Percentiles rank a stretch among this genome's conserved stretches.
Conservation (phyloP, 257 asterid species). For the Lantana camara region DNA sequence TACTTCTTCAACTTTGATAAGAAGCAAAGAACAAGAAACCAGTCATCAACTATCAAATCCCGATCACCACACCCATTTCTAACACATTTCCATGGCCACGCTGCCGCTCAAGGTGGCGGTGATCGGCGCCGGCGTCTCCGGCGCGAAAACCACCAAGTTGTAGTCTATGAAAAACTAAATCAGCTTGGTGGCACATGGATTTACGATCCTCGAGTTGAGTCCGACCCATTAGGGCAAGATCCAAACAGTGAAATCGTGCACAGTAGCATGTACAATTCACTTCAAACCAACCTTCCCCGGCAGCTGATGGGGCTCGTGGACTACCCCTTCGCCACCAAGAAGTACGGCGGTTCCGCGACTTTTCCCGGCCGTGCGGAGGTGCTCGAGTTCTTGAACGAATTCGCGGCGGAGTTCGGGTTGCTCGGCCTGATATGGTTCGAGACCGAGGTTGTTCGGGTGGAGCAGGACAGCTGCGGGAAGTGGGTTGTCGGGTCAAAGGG, state of each 20-base stretch:
- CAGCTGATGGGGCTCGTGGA: constrained; percentile 59
- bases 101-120: constrained; percentile 54
- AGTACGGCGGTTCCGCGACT: constrained; percentile 26
- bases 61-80: background rate
- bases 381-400: constrained; percentile 51
- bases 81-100: constrained; percentile 10
- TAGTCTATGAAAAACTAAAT: constrained; percentile 47
- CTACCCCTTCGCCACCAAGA: constrained; percentile 39
- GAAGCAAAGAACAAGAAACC: no score
- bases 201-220: constrained; percentile 49
- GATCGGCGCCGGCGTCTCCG: constrained; percentile 61
- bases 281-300: constrained; percentile 54
- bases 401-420: constrained; percentile 43
- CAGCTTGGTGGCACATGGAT: constrained; percentile 62
- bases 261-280: constrained; percentile 49
- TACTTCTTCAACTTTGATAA: no score
- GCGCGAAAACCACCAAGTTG: constrained; percentile 38
- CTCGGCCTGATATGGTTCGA: constrained; percentile 44
- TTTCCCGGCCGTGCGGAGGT: constrained; percentile 61
- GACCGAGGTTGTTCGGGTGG: constrained; percentile 49
- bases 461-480: constrained; percentile 22
- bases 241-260: constrained; percentile 50
- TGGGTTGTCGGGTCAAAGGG: constrained; percentile 54
- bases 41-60: no score
- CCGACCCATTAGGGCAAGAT: constrained; percentile 55